Base-by-base conservation (phyloP, 2,329 filamentous ascomycete species). In the Madurella mycetomatis region DNA sequence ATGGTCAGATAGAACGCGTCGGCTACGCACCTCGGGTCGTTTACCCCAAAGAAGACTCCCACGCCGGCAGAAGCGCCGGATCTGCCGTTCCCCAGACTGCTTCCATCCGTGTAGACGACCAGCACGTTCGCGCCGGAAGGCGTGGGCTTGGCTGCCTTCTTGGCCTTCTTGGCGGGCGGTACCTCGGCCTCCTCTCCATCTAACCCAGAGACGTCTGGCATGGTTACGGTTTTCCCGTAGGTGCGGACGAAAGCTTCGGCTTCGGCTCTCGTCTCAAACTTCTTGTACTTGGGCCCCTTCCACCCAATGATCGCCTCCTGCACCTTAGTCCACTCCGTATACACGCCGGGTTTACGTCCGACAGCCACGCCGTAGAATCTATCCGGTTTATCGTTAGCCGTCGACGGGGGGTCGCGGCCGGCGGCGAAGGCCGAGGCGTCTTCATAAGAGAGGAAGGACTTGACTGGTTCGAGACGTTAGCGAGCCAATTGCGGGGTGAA, bases 351-450 rank as follows among this genome's bases (percentile, higher is more conserved):
- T 16, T 69, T 70, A 42, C 71, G 73, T n/a, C 83, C 83, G 5
- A 81, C 73, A 1, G 82, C 83, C 5, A 86, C 81, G 3, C 77
- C 83, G 64, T 86, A 86, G 68, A 78, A 86, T 47, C 73, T 75
- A 47, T 73, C 66, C 44, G 76, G 72, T 55, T 74, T 68, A 25
- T 64, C 60, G 46, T 73, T 68, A 18, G 72, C 64, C 17, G 71
- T 64, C 15, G 71, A 66, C 13, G 66, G 62, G 2, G 69, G 69
- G 53, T 79, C 78, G 60, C 78, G 79, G 45, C 88, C 88, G 1
- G 79, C 82, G 25, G 90, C 77, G 67, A 89, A 96, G 1, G 82
- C 83, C 64, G 88, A 81, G n/a, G 92, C 92, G 56, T 96, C 90
- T 58, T 85, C 80, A 55, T 79, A 75, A 0, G 80, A 83, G 9